Percentiles rank a stretch among this genome's conserved stretches.
Evolutionary conservation across 2,329 filamentous ascomycete species (phyloP).

Genomic region (Microdochium trichocladiopsis): DNA sequence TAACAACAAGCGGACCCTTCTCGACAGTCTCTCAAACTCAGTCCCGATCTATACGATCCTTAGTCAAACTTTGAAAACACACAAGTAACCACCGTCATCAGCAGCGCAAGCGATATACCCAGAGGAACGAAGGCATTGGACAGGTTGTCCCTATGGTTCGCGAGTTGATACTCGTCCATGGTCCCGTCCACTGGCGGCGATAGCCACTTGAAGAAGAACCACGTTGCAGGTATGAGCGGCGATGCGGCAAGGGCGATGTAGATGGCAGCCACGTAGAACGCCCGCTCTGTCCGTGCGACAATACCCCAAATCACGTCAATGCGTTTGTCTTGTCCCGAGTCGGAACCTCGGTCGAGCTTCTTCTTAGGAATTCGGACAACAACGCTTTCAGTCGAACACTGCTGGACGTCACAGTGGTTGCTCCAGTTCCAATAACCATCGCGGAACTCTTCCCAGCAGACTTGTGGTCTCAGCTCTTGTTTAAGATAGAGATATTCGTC

Average conservation of each 20-base stretch:
- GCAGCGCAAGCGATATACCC: not conserved
- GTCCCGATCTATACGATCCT: too few species aligned
- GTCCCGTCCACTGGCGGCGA: not conserved
- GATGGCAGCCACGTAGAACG: not conserved
- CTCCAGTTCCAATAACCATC: not conserved
- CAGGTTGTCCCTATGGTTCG: not conserved
- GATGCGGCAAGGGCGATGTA: not conserved
- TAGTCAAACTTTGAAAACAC: not conserved
- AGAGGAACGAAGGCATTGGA: not conserved
- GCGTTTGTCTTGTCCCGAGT: too few species aligned
- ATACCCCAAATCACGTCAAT: not conserved
- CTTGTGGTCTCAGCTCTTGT: not conserved
- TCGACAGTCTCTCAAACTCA: too few species aligned
- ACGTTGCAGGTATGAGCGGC: not conserved
- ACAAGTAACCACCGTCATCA: not conserved
- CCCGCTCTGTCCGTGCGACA: not conserved
- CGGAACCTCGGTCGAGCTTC: not conserved
- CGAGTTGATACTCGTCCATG: not conserved
- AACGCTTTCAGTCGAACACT: not conserved
- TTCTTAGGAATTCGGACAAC: not conserved
- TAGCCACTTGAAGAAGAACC: not conserved
- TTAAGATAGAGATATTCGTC: not conserved
- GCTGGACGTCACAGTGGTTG: not conserved
- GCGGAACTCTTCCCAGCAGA: not conserved
- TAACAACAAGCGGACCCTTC: too few species aligned